Percentiles rank a stretch among this genome's conserved stretches.
phyloP scores from a whole-genome alignment of 768 basidiomycete species.

The Leccinum subgranulosum region DNA sequence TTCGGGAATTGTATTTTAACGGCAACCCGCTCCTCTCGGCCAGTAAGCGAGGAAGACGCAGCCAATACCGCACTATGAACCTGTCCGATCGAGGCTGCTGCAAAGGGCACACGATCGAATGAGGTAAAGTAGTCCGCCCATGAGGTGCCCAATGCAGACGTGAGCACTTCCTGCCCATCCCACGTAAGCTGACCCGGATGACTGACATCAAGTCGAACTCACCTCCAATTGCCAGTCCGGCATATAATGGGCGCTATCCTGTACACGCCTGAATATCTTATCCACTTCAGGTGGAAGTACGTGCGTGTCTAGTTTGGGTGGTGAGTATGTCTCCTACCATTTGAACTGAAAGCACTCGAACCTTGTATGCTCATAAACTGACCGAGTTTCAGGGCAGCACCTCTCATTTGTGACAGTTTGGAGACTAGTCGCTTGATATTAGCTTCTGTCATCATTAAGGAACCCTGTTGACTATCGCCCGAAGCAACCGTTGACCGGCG shows the following conservation, averaged over 20 bases:
- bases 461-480: slow-evolving; percentile 34
- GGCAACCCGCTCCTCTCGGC: slow-evolving; percentile 56
- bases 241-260: slow-evolving; percentile 98
- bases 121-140: slow-evolving; percentile 71
- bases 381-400: slow-evolving; percentile 93
- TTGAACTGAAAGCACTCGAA: slow-evolving; percentile 17
- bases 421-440: slow-evolving; percentile 88
- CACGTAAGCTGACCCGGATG: not conserved
- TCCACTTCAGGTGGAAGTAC: slow-evolving; percentile 85
- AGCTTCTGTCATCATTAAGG: slow-evolving; percentile 85
- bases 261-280: slow-evolving; percentile 83
- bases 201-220: slow-evolving; percentile 4
- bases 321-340: not conserved
- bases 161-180: slow-evolving; percentile 60
- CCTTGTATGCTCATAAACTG: slow-evolving; percentile 98
- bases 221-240: slow-evolving; percentile 99
- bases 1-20: slow-evolving; percentile 96
- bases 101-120: slow-evolving; percentile 87
- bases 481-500: slow-evolving; percentile 56
- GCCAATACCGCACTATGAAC: slow-evolving; percentile 77
- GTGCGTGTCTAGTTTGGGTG: slow-evolving; percentile 65
- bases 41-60: slow-evolving; percentile 50
- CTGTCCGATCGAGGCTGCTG: slow-evolving; percentile 96
- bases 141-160: slow-evolving; percentile 63
- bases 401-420: slow-evolving; percentile 93